Evolutionary conservation across 2,329 filamentous ascomycete species (phyloP), one percentile per base, ranked within the genome.

Genomic region (Clarireedia homoeocarpa): DNA sequence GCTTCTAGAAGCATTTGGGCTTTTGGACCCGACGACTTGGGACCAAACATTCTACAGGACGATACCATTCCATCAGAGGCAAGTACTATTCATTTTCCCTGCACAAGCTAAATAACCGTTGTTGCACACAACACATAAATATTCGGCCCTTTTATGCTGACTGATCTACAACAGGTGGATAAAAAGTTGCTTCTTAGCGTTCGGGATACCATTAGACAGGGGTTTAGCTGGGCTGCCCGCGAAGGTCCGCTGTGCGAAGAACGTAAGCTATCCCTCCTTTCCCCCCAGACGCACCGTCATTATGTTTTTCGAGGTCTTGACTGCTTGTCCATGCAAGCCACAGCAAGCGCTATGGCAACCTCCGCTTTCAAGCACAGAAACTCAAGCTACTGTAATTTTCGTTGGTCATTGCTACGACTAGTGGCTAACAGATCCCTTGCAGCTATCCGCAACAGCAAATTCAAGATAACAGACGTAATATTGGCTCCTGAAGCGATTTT

Each of bases 211-310:
- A 90, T 99, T 65, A 86, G 89, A 48, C 94, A 99, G 73, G 94
- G 94, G 34, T 99, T 99, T 73, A 91, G 87, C 70, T 99, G 94
- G 94, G 94, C 90, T 50, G 89, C 91, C 34, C 81, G 94, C 61
- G 94, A 99, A 81, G 94, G 94, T 0, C 94, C 94, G 17, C 78
- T 99, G 26, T 97, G 94, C 71, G 94, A 99, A 86, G 94, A 99
- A 76, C 94, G 87, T 90, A 76, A 81, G 87, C 84, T 58, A 56
- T 58, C 6, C 2, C 44, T 7, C 39, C 49, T 20, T 20, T 20
- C 48, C 48, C 51, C 52, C 34, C 52, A 49, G 30, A 54, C 44
- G 34, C 24, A 24, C 17, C 38, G 6, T 46, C 38, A 26, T 47
- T 20, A 36, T 53, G 17, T 20, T 23, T 53, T 40, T 40, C 7